These are phyloP conservation scores for Metahyphopichia silvanorum DNA, from an alignment of 805 yeast species.

Conservation along the genomic window DNA sequence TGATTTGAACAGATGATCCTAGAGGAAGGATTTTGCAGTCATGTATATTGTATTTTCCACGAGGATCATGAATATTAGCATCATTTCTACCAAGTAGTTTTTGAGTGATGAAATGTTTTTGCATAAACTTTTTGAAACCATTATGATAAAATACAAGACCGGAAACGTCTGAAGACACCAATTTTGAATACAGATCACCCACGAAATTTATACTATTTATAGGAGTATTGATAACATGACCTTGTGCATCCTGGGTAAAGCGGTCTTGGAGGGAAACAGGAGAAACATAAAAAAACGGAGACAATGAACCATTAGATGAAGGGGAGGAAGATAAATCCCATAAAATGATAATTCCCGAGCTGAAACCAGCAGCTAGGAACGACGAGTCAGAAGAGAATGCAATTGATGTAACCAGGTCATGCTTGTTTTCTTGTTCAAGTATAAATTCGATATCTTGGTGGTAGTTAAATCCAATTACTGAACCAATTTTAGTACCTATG, in stretches of 20 bases:
- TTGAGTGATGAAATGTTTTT: slow-evolving; percentile 44
- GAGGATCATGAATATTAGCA: slow-evolving; percentile 11
- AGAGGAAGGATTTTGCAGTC: slow-evolving; percentile 53
- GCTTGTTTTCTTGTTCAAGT: slow-evolving; percentile 26
- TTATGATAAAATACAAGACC: slow-evolving; percentile 60
- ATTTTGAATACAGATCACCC: slow-evolving; percentile 22
- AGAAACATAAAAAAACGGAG: slow-evolving; percentile 42
- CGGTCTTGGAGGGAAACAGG: slow-evolving; percentile 24
- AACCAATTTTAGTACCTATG: slow-evolving; percentile 71
- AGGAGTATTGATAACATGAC: slow-evolving; percentile 24
- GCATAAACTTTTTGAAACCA: slow-evolving; percentile 55
- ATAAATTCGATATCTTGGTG: slow-evolving; percentile 54
- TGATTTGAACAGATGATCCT: slow-evolving; percentile 50
- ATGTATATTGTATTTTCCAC: slow-evolving; percentile 13
- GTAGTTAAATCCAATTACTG: slow-evolving; percentile 63
- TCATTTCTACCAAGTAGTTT: slow-evolving; percentile 50
- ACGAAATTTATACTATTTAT: slow-evolving; percentile 25
- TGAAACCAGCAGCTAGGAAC: slow-evolving; percentile 65
- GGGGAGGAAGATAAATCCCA: slow-evolving; percentile 53
- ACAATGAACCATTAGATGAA: slow-evolving; percentile 42
- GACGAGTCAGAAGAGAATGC: slow-evolving; percentile 67
- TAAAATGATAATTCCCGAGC: slow-evolving; percentile 58
- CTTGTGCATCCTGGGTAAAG: slow-evolving; percentile 19
- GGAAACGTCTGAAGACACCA: slow-evolving; percentile 30
- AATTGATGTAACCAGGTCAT: slow-evolving; percentile 53